These are phyloP conservation scores for Myxozyma kluyveri DNA, from an alignment of 805 yeast species.

Conservation along the genomic window DNA sequence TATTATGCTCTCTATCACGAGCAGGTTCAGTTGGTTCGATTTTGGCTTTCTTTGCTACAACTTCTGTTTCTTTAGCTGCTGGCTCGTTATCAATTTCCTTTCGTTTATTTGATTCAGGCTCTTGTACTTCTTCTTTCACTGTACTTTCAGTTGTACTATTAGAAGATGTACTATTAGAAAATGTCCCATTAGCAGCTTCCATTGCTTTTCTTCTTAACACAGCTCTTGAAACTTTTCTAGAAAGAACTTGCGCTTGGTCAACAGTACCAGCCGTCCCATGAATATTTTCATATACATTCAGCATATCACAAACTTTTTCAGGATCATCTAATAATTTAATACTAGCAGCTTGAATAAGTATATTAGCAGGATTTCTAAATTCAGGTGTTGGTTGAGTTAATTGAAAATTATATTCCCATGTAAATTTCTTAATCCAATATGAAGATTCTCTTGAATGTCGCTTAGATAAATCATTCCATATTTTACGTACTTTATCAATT, in stretches of 20 bases:
- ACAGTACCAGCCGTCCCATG: slow-evolving; percentile 37
- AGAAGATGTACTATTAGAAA: not conserved
- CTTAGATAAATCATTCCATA: slow-evolving; percentile 34
- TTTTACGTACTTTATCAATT: slow-evolving; percentile 7
- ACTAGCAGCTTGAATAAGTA: slow-evolving; percentile 41
- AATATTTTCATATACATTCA: slow-evolving; percentile 41
- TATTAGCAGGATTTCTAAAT: slow-evolving; percentile 30
- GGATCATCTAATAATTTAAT: slow-evolving; percentile 48
- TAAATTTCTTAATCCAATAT: slow-evolving; percentile 48
- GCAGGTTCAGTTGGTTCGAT: slow-evolving; percentile 2
- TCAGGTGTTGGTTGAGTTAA: slow-evolving; percentile 34
- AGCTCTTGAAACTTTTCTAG: slow-evolving; percentile 34
- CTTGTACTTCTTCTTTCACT: not conserved
- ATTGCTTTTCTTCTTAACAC: slow-evolving; percentile 18
- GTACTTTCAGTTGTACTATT: not conserved
- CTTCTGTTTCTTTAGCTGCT: not conserved
- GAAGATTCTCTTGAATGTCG: slow-evolving; percentile 42
- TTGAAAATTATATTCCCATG: slow-evolving; percentile 40
- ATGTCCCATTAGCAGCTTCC: slow-evolving; percentile 22
- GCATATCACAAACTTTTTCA: slow-evolving; percentile 49
- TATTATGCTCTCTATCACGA: slow-evolving; percentile 51
- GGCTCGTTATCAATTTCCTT: not conserved
- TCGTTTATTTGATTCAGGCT: not conserved
- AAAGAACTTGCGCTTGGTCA: slow-evolving; percentile 33
- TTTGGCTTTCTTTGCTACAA: slow-evolving; percentile 6